Conservation (phyloP, 1,284 basidiomycete species). For the Tilletiopsis washingtonensis region DNA sequence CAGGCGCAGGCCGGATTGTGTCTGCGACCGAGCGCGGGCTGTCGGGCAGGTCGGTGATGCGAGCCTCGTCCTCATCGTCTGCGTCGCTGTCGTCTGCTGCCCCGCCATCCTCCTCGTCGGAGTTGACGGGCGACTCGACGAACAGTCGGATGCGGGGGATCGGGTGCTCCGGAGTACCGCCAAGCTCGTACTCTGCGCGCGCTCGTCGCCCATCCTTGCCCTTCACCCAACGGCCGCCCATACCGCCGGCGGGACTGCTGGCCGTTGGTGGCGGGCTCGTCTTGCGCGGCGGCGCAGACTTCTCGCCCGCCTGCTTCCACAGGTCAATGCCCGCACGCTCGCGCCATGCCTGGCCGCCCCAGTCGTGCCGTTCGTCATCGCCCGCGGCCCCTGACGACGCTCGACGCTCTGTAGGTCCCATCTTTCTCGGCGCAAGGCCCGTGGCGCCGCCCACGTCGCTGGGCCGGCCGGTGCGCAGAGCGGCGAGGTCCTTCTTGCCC, state of each 20-base stretch:
- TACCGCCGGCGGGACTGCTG: no score
- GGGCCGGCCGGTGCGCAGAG: constrained; percentile 14
- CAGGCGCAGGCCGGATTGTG: background rate
- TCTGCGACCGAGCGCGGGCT: background rate
- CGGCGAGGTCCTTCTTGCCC: constrained; percentile 32
- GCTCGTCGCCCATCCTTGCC: constrained; percentile 41
- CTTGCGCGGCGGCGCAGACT: background rate
- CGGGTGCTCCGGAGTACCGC: constrained; percentile 45
- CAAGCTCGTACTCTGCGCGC: constrained; percentile 48
- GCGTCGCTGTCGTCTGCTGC: constrained; percentile 7
- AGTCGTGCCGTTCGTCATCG: constrained; percentile 9
- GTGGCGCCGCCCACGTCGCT: constrained; percentile 5
- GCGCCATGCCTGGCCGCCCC: constrained; percentile 14
- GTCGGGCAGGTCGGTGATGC: constrained; percentile 18
- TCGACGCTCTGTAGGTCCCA: background rate
- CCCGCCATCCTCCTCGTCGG: constrained; percentile 18
- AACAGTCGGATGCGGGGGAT: constrained; percentile 46
- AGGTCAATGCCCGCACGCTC: constrained; percentile 1
- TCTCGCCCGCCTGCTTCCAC: background rate
- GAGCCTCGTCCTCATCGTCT: constrained; percentile 6
- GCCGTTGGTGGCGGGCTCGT: no score
- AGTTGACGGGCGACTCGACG: constrained; percentile 36
- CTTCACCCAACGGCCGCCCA: constrained; percentile 37
- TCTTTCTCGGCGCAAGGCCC: background rate
- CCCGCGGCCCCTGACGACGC: background rate